Percentiles rank a stretch among this genome's conserved stretches.
These are phyloP conservation scores for Beauveria sp. DNA, from an alignment of 2,329 filamentous ascomycete species.

Conservation along the genomic window DNA sequence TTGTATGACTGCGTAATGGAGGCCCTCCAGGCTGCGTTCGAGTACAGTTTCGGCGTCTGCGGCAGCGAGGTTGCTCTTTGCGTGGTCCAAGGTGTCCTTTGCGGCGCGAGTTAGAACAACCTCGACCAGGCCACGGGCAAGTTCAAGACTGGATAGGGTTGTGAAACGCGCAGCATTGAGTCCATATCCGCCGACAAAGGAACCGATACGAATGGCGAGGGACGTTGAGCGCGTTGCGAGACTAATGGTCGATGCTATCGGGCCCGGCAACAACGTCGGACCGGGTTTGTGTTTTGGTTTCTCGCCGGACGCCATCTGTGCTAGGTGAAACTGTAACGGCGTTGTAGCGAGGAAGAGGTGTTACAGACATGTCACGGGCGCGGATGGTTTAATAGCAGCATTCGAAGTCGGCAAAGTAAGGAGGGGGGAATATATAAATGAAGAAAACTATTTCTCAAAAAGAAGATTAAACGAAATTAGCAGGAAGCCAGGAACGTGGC, in stretches of 20 bases:
- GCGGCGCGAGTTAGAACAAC: slow-evolving; percentile 46
- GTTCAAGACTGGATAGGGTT: slow-evolving; percentile 49
- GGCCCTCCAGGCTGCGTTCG: slow-evolving; percentile 46
- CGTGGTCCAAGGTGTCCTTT: slow-evolving; percentile 38
- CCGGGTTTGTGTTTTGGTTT: slow-evolving; percentile 18
- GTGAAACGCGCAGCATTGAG: slow-evolving; percentile 48
- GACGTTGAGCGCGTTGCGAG: slow-evolving; percentile 53
- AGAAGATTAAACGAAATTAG: neutral
- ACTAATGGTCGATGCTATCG: slow-evolving; percentile 52
- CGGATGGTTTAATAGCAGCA: neutral
- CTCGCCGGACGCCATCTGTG: slow-evolving; percentile 2
- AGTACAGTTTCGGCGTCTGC: slow-evolving; percentile 49
- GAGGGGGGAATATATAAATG: neutral
- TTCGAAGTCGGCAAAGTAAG: neutral
- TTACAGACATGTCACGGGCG: neutral
- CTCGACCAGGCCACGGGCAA: slow-evolving; percentile 48
- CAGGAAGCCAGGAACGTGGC: slow-evolving; percentile 3
- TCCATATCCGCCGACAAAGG: slow-evolving; percentile 43
- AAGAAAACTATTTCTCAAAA: neutral
- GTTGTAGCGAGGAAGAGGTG: neutral
- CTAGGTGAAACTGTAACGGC: neutral
- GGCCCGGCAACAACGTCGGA: slow-evolving; percentile 47
- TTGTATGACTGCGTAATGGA: slow-evolving; percentile 51
- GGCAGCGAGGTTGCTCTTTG: slow-evolving; percentile 38
- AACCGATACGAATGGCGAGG: slow-evolving; percentile 46